Base-by-base conservation (phyloP, 495 filamentous ascomycete species). In the Talaromyces ruber region DNA sequence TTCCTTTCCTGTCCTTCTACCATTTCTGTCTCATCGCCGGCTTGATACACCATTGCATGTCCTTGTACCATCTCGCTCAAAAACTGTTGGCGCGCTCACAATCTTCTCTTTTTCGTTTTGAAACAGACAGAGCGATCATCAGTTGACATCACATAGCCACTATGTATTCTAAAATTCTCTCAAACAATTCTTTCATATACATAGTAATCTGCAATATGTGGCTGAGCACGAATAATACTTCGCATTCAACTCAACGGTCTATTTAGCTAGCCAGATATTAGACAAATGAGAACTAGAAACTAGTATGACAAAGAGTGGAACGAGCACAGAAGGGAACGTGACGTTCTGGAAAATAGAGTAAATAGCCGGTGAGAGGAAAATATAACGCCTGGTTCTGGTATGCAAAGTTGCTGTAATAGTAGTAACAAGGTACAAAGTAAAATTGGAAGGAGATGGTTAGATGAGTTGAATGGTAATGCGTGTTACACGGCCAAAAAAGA, bases 301-400 rank as follows among this genome's bases (percentile, higher is more conserved):
- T 55, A 64, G 61, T 43, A 25, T 65, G 58, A 69, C 53, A 65
- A n/a, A 50, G 53, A 47, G 43, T 47, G 21, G n/a, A 47, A 47
- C 21, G 6, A 21, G 43, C 8, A n/a, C n/a, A n/a, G n/a, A 18
- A 47, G 43, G 43, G 51, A 54, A 25, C 22, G 18, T 26, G 14
- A 26, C 21, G 51, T 25, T 26, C 26, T 26, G 24, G 12, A 11
- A 11, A 11, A 6, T 2, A 26, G 12, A 52, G 2, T 54, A 54
- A 29, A 54, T n/a, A n/a, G 12, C 62, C 24, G 55, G 55, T 28
- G 29, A 67, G 22, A 25, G 18, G 59, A 64, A 25, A 57, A 50
- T n/a, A 59, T 18, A 34, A 57, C 54, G 54, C 54, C 54, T 11
- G 3, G 16, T 21, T 16, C 54, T 29, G 28, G 16, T 34, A 57